Evolutionary conservation across 176 grass and related monocot species (phyloP).

Genomic region (Bonia amplexicaulis): DNA sequence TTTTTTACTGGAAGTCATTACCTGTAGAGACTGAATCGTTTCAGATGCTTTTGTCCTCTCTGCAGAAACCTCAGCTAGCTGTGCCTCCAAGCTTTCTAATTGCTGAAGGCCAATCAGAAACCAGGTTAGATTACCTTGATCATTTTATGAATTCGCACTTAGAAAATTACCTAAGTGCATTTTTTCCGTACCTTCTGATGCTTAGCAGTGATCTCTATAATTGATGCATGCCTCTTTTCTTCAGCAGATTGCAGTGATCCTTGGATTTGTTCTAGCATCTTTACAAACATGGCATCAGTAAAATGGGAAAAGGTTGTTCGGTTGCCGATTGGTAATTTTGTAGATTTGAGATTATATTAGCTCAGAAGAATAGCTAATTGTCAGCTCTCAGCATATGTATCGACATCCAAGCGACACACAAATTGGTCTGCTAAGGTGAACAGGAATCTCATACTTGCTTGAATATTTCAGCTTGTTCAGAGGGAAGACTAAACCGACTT

Average conservation of each 20-base stretch:
- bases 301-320: not conserved
- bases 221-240: slow-evolving; percentile 72
- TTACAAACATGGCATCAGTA: slow-evolving; percentile 39
- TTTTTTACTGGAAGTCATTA: slow-evolving; percentile 23
- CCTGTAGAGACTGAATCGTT: slow-evolving; percentile 95
- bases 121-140: not conserved
- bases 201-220: slow-evolving; percentile 79
- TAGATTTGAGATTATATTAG: slow-evolving; percentile 11
- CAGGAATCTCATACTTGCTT: not conserved
- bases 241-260: slow-evolving; percentile 66
- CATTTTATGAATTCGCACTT: not conserved
- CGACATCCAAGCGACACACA: not conserved
- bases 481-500: not conserved
- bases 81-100: slow-evolving; percentile 85
- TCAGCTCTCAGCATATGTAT: slow-evolving; percentile 8
- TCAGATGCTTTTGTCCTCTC: slow-evolving; percentile 83
- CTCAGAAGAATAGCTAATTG: slow-evolving; percentile 9
- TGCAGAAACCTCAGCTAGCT: slow-evolving; percentile 69
- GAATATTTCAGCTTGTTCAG: slow-evolving; percentile 18
- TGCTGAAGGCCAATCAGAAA: slow-evolving; percentile 46
- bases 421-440: slow-evolving; percentile 3
- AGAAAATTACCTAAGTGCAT: slow-evolving; percentile 16
- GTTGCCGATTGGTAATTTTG: not conserved
- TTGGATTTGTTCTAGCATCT: slow-evolving; percentile 93
- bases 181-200: slow-evolving; percentile 67